A percentile compares a stretch with the other conserved stretches of the same genome.
These are phyloP conservation scores for Cyberlindnera mrakii DNA, from an alignment of 805 yeast species.

Conservation along the genomic window DNA sequence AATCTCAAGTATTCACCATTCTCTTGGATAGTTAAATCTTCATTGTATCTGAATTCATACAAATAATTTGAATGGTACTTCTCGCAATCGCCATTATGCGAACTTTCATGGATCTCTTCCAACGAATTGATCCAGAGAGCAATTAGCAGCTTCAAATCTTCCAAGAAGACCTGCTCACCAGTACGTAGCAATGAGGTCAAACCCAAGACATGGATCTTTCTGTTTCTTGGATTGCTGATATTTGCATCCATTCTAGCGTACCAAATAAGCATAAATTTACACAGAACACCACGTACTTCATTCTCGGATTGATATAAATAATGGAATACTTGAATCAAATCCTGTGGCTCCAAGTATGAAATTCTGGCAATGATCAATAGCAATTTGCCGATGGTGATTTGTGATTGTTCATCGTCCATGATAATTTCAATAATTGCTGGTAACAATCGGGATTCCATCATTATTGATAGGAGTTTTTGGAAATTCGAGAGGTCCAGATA, in stretches of 20 bases:
- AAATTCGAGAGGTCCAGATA: slow-evolving; percentile 16
- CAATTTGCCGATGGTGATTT: slow-evolving; percentile 27
- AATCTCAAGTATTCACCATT: slow-evolving; percentile 40
- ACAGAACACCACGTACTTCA: slow-evolving; percentile 21
- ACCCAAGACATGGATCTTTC: slow-evolving; percentile 64
- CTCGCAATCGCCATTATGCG: slow-evolving; percentile 46
- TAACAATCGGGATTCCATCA: slow-evolving; percentile 24
- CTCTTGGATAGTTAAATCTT: slow-evolving; percentile 21
- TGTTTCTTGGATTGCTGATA: slow-evolving; percentile 68
- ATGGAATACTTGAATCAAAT: slow-evolving; percentile 22
- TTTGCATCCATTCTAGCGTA: slow-evolving; percentile 41
- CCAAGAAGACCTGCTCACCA: slow-evolving; percentile 25
- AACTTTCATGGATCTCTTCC: slow-evolving; percentile 69
- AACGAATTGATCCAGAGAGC: slow-evolving; percentile 46
- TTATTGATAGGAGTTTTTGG: slow-evolving; percentile 13
- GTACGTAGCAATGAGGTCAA: slow-evolving; percentile 44
- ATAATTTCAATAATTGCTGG: slow-evolving; percentile 24
- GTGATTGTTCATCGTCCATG: slow-evolving; percentile 26
- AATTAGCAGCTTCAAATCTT: slow-evolving; percentile 28
- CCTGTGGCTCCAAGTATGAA: slow-evolving; percentile 27
- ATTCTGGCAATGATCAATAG: slow-evolving; percentile 31
- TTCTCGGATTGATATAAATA: slow-evolving; percentile 23
- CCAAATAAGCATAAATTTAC: slow-evolving; percentile 30
- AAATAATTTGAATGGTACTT: slow-evolving; percentile 41
- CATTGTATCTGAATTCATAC: slow-evolving; percentile 22